Evolutionary conservation across 2,329 filamentous ascomycete genomes (phyloP).

Genomic region (Alternaria infectoria): DNA sequence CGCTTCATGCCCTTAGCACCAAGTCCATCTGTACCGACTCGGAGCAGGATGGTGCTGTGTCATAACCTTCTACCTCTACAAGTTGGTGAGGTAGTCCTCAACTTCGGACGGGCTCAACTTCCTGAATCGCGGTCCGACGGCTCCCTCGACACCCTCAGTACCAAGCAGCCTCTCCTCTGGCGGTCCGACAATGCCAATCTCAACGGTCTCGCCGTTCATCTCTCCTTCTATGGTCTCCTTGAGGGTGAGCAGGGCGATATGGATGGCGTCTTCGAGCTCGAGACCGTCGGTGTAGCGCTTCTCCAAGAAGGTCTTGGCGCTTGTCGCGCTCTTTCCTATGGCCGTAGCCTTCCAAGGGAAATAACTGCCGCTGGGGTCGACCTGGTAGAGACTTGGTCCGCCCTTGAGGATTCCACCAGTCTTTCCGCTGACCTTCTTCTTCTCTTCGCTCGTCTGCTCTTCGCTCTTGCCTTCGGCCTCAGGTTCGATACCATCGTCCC

Average conservation of each 20-base stretch:
- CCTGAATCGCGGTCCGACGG: conserved; percentile 84
- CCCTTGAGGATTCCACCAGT: conserved; percentile 96
- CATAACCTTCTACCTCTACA: conserved; percentile 70
- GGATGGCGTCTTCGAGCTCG: conserved; percentile 96
- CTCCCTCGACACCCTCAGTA: conserved; percentile 85
- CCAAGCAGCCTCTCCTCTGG: conserved; percentile 93
- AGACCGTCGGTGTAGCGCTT: conserved; percentile 98
- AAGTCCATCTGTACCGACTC: not conserved
- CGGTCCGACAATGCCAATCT: conserved; percentile 96
- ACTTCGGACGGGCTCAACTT: conserved; percentile 98
- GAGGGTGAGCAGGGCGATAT: conserved; percentile 94
- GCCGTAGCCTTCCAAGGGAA: conserved; percentile 99
- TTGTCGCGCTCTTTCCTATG: conserved; percentile 97
- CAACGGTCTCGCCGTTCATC: conserved; percentile 98
- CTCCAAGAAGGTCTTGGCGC: conserved; percentile 98
- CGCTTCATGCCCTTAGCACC: conserved; percentile 20
- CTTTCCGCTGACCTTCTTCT: conserved; percentile 80
- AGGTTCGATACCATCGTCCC: conserved; percentile 95
- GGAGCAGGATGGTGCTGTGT: not conserved
- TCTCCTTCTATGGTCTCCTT: conserved; percentile 99
- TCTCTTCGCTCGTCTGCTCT: conserved; percentile 61
- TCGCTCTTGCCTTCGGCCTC: conserved; percentile 71
- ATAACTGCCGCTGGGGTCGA: conserved; percentile 98
- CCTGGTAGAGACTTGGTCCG: conserved; percentile 96
- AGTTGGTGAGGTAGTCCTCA: conserved; percentile 98